Base-by-base conservation (phyloP, 75 land plant species). In the Chamaecyparis obtusa region DNA sequence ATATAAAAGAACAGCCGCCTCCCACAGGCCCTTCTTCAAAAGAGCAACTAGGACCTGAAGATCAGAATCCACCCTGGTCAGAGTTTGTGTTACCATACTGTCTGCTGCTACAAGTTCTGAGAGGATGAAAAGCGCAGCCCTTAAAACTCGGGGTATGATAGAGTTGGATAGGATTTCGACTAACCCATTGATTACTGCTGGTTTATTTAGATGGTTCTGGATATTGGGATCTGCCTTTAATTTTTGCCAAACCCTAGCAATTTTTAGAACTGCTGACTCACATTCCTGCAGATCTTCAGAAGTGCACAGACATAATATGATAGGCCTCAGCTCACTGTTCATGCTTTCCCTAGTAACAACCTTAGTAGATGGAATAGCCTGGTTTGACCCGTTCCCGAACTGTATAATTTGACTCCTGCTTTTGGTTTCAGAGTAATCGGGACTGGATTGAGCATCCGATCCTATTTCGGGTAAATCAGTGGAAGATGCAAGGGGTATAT, bases 111-210 rank as follows among this genome's bases (percentile, higher is more conserved):
- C 85, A 4, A 94, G 88, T 85, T 91, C 92, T 33, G 91, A 91
- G 2, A 94, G 91, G 81, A 94, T 83, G 84, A 87, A 90, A 33
- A 92, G 75, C 57, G 94, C 86, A 32, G 89, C 89, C 85, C 86
- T 88, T 13, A 94, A 90, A 46, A 93, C 91, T n/a, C 90, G 92
- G 74, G 87, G 86, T 43, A 87, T 86, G 83, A 85, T 8, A 15
- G 95, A 94, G 55, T 88, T 90, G 69, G 91, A 91, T 36, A 94
- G 87, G 86, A 94, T 88, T 79, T 94, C 95, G 67, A 92, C 85
- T 83, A 92, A 86, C 11, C 95, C 92, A 83, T 94, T 93, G 9
- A 94, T 57, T 41, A 90, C 74, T 32, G 89, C 86, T 30, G 91
- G 89, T 79, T 91, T 84, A 19, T 90, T 84, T 15, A 94, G 86